Percentiles rank a stretch among this genome's conserved stretches.
phyloP scores from a whole-genome alignment of 164 flowering plant genomes.

The Sedum album region DNA sequence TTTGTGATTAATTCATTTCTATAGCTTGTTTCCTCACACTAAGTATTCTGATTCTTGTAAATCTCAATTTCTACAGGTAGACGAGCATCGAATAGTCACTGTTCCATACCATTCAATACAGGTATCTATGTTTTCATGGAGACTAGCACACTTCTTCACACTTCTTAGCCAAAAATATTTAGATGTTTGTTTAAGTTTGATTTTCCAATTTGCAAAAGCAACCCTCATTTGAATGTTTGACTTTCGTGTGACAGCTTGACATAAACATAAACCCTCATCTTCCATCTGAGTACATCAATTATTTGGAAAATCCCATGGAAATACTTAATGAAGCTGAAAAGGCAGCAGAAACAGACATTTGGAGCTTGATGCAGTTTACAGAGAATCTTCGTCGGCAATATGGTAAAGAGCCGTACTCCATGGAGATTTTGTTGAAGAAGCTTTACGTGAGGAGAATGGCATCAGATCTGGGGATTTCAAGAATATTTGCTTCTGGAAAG shows the following conservation, averaged over 20 bases:
- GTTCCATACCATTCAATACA: constrained; percentile 71
- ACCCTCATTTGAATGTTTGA: background rate
- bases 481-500: constrained; percentile 76
- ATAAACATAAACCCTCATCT: constrained; percentile 67
- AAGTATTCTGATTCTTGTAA: background rate
- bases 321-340: constrained; percentile 66
- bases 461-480: constrained; percentile 83
- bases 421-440: constrained; percentile 87
- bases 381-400: constrained; percentile 78
- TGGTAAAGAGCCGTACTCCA: constrained; percentile 89
- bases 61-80: constrained; percentile 45
- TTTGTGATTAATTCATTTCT: constrained; percentile 14
- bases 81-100: constrained; percentile 64
- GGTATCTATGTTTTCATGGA: constrained; percentile 28
- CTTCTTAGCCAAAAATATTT: background rate
- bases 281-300: constrained; percentile 88
- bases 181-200: background rate
- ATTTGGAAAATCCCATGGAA: constrained; percentile 84
- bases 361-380: constrained; percentile 80
- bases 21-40: background rate
- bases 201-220: background rate
- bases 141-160: background rate
- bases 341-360: constrained; percentile 73
- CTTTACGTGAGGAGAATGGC: constrained; percentile 93
- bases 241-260: constrained; percentile 52